Base-by-base conservation (phyloP, 345 rosid species). In the Eucalyptus sp. region DNA sequence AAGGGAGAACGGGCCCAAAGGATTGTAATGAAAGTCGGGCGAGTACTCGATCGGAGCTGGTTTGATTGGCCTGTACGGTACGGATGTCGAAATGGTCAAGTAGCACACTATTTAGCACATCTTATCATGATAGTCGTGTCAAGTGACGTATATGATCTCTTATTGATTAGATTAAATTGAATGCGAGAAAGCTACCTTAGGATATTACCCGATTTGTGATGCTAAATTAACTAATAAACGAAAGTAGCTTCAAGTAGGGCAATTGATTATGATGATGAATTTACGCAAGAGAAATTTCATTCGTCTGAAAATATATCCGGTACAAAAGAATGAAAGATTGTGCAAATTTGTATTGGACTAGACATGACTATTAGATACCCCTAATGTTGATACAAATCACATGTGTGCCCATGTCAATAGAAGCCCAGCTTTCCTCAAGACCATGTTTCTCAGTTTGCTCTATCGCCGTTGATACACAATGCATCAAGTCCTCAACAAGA, bases 221-320 rank as follows among this genome's bases (percentile, higher is more conserved):
- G 6, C 7, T 11, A 18, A 71, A 71, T 37, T 37, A 22, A 37
- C 81, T 18, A 18, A 37, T 10, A 18, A 5, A 71, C 4, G 1
- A 37, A 71, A 71, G 14, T 18, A 71, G 13, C 13, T 71, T 18
- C 46, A 10, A 37, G 1, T 5, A 71, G 11, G 71, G 81, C 25
- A 17, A 71, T 37, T 22, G 10, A 16, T 71, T 71, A 33, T 18
- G 25, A 33, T 10, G 46, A 5, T 24, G 8, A 37, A 71, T 18
- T 18, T 10, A 33, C 7, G 20, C 25, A 6, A 37, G 7, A 33
- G 44, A 71, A 18, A 71, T 71, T 33, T 10, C 7, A 18, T 17
- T 37, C 7, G 11, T 3, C 7, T 1, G 2, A 5, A 4, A 1
- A 71, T 5, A 37, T 37, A 2, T 37, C 7, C 3, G 3, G 15